These are phyloP conservation scores for Tolypocladium sp. DNA, from an alignment of 2,329 filamentous ascomycete genomes.

Conservation along the genomic window DNA sequence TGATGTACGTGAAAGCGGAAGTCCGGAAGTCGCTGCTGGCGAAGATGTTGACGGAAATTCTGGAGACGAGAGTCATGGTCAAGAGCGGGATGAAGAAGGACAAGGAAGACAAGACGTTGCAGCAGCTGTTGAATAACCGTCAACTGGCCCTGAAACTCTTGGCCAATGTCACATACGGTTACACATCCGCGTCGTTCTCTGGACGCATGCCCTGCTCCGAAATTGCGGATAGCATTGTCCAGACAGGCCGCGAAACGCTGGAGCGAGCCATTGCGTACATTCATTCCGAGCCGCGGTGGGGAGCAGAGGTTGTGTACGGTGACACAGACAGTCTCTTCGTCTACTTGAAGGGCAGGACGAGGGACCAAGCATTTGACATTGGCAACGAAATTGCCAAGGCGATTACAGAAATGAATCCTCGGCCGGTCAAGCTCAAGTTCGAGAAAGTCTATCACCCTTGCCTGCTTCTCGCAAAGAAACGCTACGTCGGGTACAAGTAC, in stretches of 20 bases:
- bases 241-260: conserved; percentile 87
- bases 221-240: conserved; percentile 96
- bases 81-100: conserved; percentile 94
- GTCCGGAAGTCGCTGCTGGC: conserved; percentile 85
- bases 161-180: conserved; percentile 98
- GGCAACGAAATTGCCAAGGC: conserved; percentile 85
- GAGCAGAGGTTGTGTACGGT: conserved; percentile 93
- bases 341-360: conserved; percentile 76
- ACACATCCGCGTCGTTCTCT: conserved; percentile 93
- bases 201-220: conserved; percentile 97
- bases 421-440: conserved; percentile 91
- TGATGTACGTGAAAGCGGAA: conserved; percentile 84
- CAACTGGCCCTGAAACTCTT: conserved; percentile 92
- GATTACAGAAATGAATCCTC: conserved; percentile 82
- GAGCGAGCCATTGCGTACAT: conserved; percentile 91
- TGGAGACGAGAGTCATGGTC: conserved; percentile 95
- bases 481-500: conserved; percentile 97
- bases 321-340: conserved; percentile 96
- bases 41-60: conserved; percentile 92
- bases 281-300: conserved; percentile 79
- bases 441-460: conserved; percentile 98
- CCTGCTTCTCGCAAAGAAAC: conserved; percentile 88
- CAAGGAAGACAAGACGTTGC: conserved; percentile 76
- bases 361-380: conserved; percentile 82
- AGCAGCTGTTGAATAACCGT: conserved; percentile 83